These are phyloP conservation scores for Cladobotryum protrusum DNA, from an alignment of 2,329 filamentous ascomycete species.

Conservation along the genomic window DNA sequence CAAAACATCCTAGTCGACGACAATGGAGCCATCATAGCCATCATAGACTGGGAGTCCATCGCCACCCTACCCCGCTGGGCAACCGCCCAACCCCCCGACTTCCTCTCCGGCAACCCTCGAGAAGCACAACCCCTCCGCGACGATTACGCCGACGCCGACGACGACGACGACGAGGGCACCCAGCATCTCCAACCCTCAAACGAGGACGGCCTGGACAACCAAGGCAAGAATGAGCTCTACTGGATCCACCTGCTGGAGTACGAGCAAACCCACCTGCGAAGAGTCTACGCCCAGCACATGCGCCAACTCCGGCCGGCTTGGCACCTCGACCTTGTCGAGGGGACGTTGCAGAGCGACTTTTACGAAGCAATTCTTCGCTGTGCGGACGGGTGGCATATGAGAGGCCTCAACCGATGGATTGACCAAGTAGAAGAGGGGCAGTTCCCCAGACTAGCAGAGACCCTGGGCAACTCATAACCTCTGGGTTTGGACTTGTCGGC, in stretches of 20 bases:
- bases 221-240: conserved; percentile 22
- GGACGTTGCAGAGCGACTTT: too few species aligned
- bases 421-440: too few species aligned
- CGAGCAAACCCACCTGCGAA: conserved; percentile 28
- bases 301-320: not conserved
- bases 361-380: too few species aligned
- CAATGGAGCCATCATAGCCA: conserved; percentile 26
- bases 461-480: too few species aligned
- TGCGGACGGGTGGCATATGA: too few species aligned
- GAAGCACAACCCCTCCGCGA: too few species aligned
- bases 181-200: too few species aligned
- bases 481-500: too few species aligned
- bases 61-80: not conserved
- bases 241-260: conserved; percentile 34
- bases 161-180: too few species aligned
- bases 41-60: conserved; percentile 40
- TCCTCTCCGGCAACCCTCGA: conserved; percentile 16
- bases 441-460: too few species aligned
- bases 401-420: too few species aligned
- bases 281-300: not conserved
- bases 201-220: not conserved
- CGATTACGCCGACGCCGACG: too few species aligned
- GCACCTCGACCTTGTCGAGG: not conserved
- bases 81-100: conserved; percentile 21
- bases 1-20: conserved; percentile 3